These are phyloP conservation scores for Grosmannia serpens DNA, from an alignment of 2,329 filamentous ascomycete species.

Conservation along the genomic window DNA sequence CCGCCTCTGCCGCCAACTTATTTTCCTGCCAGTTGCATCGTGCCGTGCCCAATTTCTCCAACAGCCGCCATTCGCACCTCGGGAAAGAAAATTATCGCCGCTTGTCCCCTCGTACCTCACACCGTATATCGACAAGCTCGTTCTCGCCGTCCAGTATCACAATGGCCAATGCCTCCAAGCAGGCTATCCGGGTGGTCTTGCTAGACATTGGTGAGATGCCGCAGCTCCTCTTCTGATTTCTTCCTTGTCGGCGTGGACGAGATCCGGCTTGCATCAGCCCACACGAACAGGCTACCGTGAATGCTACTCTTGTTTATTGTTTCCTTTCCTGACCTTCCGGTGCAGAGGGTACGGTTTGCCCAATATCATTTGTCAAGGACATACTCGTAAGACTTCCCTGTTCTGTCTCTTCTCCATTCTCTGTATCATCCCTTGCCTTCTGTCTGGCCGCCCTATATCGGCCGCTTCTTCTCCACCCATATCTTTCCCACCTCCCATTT, in stretches of 20 bases:
- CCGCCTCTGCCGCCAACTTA: background rate
- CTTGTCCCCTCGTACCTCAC: background rate
- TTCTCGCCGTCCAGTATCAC: background rate
- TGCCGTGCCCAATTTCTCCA: background rate
- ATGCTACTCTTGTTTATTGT: background rate
- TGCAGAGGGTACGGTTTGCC: slow-evolving; percentile 4
- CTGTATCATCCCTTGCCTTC: background rate
- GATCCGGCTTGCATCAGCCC: background rate
- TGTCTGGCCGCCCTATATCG: background rate
- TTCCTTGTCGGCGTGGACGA: background rate
- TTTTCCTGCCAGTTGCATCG: background rate
- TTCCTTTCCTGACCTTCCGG: background rate
- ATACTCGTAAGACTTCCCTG: slow-evolving; percentile 1
- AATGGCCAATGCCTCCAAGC: background rate
- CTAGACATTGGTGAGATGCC: slow-evolving; percentile 5
- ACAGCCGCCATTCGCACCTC: background rate
- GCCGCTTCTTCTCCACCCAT: background rate
- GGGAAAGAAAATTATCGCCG: background rate
- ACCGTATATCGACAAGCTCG: background rate
- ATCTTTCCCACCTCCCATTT: background rate
- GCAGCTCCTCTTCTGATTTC: background rate
- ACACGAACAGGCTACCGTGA: background rate
- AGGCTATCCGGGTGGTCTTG: background rate
- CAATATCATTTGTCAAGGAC: slow-evolving; percentile 7
- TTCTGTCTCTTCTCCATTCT: background rate